These are phyloP conservation scores for Phascolomyces articulosus DNA, from an alignment of 371 early-diverging fungal genomes.

Conservation along the genomic window DNA sequence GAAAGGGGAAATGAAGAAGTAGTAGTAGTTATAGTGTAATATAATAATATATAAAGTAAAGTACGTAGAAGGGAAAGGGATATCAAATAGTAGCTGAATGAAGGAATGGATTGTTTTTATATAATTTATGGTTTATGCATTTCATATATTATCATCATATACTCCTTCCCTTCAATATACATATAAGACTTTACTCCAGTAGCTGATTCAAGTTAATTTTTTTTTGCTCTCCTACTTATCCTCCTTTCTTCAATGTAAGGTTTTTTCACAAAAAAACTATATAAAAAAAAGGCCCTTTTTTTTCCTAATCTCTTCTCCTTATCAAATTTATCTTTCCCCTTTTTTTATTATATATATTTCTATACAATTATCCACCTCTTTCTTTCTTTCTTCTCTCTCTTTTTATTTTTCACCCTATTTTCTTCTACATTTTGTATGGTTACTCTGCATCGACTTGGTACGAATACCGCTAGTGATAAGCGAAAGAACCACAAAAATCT, in stretches of 20 bases:
- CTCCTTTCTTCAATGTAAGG: no score
- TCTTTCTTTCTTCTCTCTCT: not conserved
- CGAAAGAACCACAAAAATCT: slow-evolving; percentile 24
- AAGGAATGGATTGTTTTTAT: not conserved
- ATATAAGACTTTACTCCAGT: no score
- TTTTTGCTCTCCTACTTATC: not conserved
- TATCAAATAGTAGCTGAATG: not conserved
- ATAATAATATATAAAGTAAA: no score
- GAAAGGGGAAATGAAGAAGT: no score
- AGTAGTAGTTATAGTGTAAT: no score
- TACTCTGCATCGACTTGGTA: not conserved
- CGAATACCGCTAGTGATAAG: not conserved
- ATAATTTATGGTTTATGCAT: slow-evolving; percentile 2
- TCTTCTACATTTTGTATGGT: not conserved
- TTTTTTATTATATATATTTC: not conserved
- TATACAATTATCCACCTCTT: not conserved
- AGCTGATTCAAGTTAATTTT: no score
- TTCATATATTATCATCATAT: not conserved
- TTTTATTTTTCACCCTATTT: not conserved
- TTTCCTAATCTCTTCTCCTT: no score
- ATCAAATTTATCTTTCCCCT: no score
- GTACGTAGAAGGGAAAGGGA: no score
- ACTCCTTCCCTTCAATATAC: not conserved
- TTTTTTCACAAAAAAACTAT: no score
- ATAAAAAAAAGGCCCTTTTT: no score